Conservation (phyloP, 75 land plant genomes). For the Cupressus sempervirens region DNA sequence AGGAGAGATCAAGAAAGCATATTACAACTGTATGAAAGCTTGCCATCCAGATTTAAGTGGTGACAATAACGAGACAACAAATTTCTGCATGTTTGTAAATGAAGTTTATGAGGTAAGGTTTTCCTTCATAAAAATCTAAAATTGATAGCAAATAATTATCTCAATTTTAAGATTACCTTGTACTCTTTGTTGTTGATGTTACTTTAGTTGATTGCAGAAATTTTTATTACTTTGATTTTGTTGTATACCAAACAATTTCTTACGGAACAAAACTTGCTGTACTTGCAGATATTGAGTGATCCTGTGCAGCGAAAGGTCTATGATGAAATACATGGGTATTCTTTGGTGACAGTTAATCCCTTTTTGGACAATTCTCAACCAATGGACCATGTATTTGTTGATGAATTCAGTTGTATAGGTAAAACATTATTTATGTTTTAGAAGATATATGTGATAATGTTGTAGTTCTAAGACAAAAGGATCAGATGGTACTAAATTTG, state of each 20-base stretch:
- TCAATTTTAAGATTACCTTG: not conserved
- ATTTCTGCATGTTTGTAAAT: conserved; percentile 94
- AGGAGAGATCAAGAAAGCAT: conserved; percentile 87
- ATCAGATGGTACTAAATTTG: not conserved
- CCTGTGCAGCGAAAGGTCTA: conserved; percentile 89
- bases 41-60: conserved; percentile 97
- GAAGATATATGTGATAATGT: not conserved
- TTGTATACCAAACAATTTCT: not conserved
- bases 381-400: conserved; percentile 90
- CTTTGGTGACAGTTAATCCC: conserved; percentile 77
- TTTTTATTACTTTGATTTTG: not conserved
- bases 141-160: not conserved
- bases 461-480: not conserved
- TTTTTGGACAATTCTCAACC: conserved; percentile 56
- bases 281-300: conserved; percentile 86
- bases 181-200: not conserved
- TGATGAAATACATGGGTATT: conserved; percentile 97
- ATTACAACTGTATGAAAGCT: conserved; percentile 94
- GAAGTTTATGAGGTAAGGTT: conserved; percentile 85
- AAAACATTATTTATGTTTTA: conserved; percentile 6
- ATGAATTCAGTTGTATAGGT: conserved; percentile 98
- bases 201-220: conserved; percentile 2
- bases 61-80: conserved; percentile 65
- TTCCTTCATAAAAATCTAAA: not conserved
- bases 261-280: not conserved